Evolutionary conservation across 2,329 filamentous ascomycete species (phyloP).

Genomic region (Trichophyton simii): DNA sequence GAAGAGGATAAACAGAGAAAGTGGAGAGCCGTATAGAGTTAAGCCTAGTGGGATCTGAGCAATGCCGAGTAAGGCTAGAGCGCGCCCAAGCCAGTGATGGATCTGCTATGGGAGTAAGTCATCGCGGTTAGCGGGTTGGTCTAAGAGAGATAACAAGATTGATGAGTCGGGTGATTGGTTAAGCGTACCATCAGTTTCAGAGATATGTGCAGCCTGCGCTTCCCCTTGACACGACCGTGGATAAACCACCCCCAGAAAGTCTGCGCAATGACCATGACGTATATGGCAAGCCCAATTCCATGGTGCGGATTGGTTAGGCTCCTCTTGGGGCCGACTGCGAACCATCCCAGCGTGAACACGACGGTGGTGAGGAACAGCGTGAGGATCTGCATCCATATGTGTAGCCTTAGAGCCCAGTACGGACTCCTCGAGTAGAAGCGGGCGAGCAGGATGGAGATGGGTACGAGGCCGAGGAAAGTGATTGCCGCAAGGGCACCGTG

Average conservation of each 20-base stretch:
- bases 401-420: conserved; percentile 45
- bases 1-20: conserved; percentile 73
- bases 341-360: conserved; percentile 49
- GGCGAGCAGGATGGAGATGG: conserved; percentile 46
- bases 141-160: not conserved
- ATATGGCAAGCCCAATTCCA: conserved; percentile 53
- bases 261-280: conserved; percentile 48
- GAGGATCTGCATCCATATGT: conserved; percentile 52
- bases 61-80: conserved; percentile 68
- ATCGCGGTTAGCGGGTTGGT: conserved; percentile 7
- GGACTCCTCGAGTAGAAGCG: conserved; percentile 45
- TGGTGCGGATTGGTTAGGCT: conserved; percentile 55
- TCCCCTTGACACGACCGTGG: conserved; percentile 42
- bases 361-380: conserved; percentile 50
- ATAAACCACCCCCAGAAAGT: conserved; percentile 47
- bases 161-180: too few relatives aligned
- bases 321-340: conserved; percentile 49
- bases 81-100: conserved; percentile 77
- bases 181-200: conserved; percentile 44
- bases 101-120: conserved; percentile 39
- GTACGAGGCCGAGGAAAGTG: conserved; percentile 49
- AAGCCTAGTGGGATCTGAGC: conserved; percentile 79
- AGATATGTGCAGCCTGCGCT: conserved; percentile 42
- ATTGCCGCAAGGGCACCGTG: conserved; percentile 50
- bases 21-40: conserved; percentile 82